Base-by-base conservation (phyloP, 2,329 filamentous ascomycete species). In the Pyricularia sp. region DNA sequence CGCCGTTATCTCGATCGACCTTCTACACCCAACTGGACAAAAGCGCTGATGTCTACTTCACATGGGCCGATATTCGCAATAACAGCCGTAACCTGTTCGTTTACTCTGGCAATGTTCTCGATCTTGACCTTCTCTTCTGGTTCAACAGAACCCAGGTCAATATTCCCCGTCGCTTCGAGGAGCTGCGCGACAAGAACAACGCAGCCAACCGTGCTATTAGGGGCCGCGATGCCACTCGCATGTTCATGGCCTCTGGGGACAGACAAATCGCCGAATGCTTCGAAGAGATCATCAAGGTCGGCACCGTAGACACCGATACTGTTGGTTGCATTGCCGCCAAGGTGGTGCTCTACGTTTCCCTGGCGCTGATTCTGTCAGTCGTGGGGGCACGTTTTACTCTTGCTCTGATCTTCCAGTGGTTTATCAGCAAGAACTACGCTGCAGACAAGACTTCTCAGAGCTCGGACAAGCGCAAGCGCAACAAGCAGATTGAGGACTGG, bases 251-350 rank as follows among this genome's bases (percentile, higher is more conserved):
- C 0, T 84, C 87, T 9, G 80, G 84, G 2, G 93, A 97, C 75
- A 97, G 94, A 83, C 85, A 88, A 72, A 84, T 94, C 66, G 94
- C 92, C 14, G 88, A 93, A 77, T 99, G 95, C 78, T 88, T 99
- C 71, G 88, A 93, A 71, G 90, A 99, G 75, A 97, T 96, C 72
- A 93, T 97, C 85, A 97, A 94, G 78, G 95, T 99, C 67, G 95
- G 95, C 70, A 94, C 91, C 14, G 91, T 99, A 70, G 96, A 99
- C 75, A 98, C 95, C 0, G 94, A 97, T 74, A 97, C 92, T 7
- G 92, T 99, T 66, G 95, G 95, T 20, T 99, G 95, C 81, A 99
- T 99, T 77, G 95, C 95, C 2, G 97, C 94, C 72, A 92, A 97
- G 80, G 94, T 99, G 30, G 95, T 99, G 3, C 88, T 99, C 63